Percentiles rank a stretch among this genome's conserved stretches.
Conservation (phyloP, 768 basidiomycete genomes). For the Phylloporus sp. region DNA sequence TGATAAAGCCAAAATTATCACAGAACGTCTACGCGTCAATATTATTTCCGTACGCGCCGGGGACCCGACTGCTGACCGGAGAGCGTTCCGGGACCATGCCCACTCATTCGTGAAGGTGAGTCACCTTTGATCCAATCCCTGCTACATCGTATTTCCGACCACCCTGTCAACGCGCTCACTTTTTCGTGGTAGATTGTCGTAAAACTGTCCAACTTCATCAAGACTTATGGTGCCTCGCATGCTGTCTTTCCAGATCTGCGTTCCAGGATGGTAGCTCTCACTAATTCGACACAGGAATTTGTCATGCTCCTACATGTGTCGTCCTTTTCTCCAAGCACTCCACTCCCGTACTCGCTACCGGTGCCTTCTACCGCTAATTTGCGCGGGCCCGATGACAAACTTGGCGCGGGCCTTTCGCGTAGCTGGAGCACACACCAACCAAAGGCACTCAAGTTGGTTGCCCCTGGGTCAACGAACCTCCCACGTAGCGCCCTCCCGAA, state of each 20-base stretch:
- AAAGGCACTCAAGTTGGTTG: conserved; percentile 36
- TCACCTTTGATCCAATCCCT: neutral
- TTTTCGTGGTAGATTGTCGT: conserved; percentile 59
- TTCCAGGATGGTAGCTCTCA: conserved; percentile 67
- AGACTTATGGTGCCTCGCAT: conserved; percentile 50
- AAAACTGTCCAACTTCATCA: conserved; percentile 68
- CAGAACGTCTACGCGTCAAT: conserved; percentile 54
- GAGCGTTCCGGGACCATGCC: conserved; percentile 68
- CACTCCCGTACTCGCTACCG: conserved; percentile 56
- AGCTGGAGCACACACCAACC: conserved; percentile 52
- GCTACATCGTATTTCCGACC: neutral
- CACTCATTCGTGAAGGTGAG: conserved; percentile 77
- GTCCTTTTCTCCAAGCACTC: conserved; percentile 59
- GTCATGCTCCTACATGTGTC: conserved; percentile 84
- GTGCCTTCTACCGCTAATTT: conserved; percentile 16
- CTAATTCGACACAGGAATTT: conserved; percentile 82
- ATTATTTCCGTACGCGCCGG: conserved; percentile 56
- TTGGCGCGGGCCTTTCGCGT: conserved; percentile 53
- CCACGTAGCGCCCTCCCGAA: conserved; percentile 54
- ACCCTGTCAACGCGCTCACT: conserved; percentile 1
- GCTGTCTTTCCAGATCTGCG: conserved; percentile 59
- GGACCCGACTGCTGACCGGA: conserved; percentile 50
- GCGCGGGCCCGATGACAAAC: conserved; percentile 40
- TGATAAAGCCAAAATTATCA: conserved; percentile 57
- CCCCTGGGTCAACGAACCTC: conserved; percentile 28